Percentiles rank a stretch among this genome's conserved stretches.
These are phyloP conservation scores for Heterococcus sp. DNA, from an alignment of 108 stramenopile genomes.

Conservation along the genomic window DNA sequence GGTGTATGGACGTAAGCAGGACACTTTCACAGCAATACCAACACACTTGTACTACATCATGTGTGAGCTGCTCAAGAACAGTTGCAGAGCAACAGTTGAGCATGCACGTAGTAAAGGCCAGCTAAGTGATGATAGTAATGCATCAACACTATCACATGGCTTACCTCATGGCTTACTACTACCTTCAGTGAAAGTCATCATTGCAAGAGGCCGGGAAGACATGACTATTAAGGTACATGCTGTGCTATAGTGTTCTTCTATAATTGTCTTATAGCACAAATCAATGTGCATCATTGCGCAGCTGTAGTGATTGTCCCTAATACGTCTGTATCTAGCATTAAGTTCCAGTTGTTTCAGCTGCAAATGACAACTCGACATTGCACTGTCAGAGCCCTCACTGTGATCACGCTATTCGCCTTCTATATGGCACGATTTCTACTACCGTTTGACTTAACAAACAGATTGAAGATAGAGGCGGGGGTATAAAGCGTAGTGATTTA, in stretches of 20 bases:
- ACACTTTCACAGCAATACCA: slow-evolving; percentile 34
- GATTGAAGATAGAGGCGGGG: slow-evolving; percentile 52
- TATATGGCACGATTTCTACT: too few species aligned
- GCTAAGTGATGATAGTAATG: background rate
- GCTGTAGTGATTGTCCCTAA: too few species aligned
- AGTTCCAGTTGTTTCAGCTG: background rate
- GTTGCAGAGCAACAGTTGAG: slow-evolving; percentile 33
- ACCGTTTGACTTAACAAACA: too few species aligned
- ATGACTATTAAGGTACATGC: slow-evolving; percentile 39
- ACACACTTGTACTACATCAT: slow-evolving; percentile 44
- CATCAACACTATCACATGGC: too few species aligned
- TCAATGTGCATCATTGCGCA: too few species aligned
- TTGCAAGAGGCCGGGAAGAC: slow-evolving; percentile 31
- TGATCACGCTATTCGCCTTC: too few species aligned
- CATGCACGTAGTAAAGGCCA: background rate
- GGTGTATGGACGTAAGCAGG: slow-evolving; percentile 23
- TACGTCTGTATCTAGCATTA: background rate
- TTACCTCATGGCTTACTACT: slow-evolving; percentile 7
- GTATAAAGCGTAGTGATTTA: slow-evolving; percentile 49
- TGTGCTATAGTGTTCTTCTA: too few species aligned
- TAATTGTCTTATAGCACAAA: too few species aligned
- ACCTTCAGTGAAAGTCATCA: slow-evolving; percentile 33
- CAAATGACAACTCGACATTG: too few species aligned
- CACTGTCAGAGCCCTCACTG: too few species aligned
- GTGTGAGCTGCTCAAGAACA: slow-evolving; percentile 48